phyloP scores from a whole-genome alignment of 345 rosid genomes.

The Eucalyptus cloeziana region DNA sequence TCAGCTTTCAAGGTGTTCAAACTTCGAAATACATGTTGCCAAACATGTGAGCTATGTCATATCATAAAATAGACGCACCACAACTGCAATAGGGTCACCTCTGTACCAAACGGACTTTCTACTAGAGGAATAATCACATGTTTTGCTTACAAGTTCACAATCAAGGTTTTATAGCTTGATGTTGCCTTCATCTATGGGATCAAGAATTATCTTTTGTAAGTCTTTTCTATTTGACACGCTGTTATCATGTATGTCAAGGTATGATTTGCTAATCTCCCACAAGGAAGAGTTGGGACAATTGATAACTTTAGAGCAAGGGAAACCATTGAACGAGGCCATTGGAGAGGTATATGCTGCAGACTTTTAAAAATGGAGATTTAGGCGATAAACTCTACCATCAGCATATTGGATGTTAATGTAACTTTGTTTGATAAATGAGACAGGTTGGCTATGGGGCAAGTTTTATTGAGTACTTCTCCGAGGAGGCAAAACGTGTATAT shows the following conservation, averaged over 20 bases:
- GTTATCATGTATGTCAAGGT: constrained; percentile 38
- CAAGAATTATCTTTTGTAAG: neutral
- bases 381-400: neutral
- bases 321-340: constrained; percentile 83
- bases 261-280: constrained; percentile 63
- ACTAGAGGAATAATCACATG: neutral
- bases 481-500: constrained; percentile 91
- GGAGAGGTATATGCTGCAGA: constrained; percentile 56
- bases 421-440: neutral
- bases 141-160: neutral
- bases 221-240: neutral
- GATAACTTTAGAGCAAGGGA: constrained; percentile 94
- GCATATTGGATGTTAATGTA: neutral
- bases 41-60: neutral
- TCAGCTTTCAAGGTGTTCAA: neutral
- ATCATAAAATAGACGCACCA: neutral
- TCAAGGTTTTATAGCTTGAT: neutral
- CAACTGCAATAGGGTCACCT: neutral
- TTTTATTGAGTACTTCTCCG: constrained; percentile 83
- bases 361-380: neutral
- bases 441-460: constrained; percentile 90
- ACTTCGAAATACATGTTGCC: neutral
- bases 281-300: constrained; percentile 93
- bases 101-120: neutral
- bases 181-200: neutral